Conservation (phyloP, 257 asterid genomes). For the Solanum okadae region DNA sequence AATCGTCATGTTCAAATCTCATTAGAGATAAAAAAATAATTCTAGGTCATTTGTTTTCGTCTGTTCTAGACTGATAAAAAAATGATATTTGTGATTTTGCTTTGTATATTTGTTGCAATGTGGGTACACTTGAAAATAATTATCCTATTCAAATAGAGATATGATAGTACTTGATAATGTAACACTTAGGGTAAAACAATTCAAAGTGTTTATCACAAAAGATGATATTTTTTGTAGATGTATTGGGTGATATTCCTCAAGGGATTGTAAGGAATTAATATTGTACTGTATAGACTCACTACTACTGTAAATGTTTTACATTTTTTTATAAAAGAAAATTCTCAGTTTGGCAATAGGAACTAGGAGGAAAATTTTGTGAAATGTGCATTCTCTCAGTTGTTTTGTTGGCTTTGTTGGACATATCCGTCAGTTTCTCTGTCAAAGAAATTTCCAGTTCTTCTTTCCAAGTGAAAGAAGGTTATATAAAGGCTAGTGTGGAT, state of each 20-base stretch:
- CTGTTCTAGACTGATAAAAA: neutral
- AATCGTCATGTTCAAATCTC: neutral
- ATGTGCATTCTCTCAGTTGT: neutral
- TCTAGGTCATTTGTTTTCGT: neutral
- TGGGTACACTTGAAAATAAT: neutral
- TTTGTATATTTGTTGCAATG: neutral
- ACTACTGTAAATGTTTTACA: neutral
- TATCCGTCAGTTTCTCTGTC: neutral
- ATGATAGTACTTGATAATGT: neutral
- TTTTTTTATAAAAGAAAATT: neutral
- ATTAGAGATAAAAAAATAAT: neutral
- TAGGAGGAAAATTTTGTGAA: neutral
- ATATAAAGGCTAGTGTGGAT: neutral
- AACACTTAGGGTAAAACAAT: neutral
- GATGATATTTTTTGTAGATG: neutral
- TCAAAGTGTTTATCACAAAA: neutral
- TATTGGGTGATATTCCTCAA: neutral
- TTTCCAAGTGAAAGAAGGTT: neutral
- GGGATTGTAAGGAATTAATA: neutral
- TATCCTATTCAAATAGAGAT: neutral
- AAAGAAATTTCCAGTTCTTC: neutral
- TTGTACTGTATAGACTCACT: neutral
- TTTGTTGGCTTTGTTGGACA: neutral
- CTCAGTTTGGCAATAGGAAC: neutral
- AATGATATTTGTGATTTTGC: neutral